A percentile compares a stretch with the other conserved stretches of the same genome.
These are phyloP conservation scores for Colletotrichum magnum DNA, from an alignment of 2,329 filamentous ascomycete species.

Conservation along the genomic window DNA sequence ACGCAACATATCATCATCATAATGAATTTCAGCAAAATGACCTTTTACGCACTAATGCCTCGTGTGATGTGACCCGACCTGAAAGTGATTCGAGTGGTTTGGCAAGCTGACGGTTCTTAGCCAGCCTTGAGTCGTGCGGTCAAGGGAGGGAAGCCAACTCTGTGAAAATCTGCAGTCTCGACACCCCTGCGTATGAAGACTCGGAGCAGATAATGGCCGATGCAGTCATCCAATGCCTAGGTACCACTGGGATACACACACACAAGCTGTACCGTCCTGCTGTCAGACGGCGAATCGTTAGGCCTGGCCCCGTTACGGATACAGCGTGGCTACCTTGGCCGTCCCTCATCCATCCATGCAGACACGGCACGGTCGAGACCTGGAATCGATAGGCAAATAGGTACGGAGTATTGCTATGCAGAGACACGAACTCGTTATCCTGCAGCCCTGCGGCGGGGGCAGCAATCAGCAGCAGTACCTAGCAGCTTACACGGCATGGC, in stretches of 20 bases:
- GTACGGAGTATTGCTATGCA: too few species aligned
- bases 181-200: slow-evolving; percentile 18
- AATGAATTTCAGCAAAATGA: slow-evolving; percentile 16
- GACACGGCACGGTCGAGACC: not conserved
- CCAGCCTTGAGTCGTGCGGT: not conserved
- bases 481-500: slow-evolving; percentile 5
- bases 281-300: not conserved
- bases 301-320: too few species aligned
- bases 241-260: too few species aligned
- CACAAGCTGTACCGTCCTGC: not conserved
- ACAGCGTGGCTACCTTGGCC: not conserved
- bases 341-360: not conserved
- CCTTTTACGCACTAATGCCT: not conserved
- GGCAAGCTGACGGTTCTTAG: too few species aligned
- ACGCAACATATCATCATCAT: slow-evolving; percentile 2
- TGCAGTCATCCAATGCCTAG: slow-evolving; percentile 23
- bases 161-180: not conserved
- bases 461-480: too few species aligned
- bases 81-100: not conserved
- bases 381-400: too few species aligned
- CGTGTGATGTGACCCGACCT: not conserved
- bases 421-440: not conserved
- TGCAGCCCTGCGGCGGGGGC: slow-evolving; percentile 30
- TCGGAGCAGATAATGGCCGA: slow-evolving; percentile 25
- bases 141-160: too few species aligned